Evolutionary conservation across 495 filamentous ascomycete species (phyloP), one percentile per base, ranked within the genome.

Genomic region (Jackrogersella minutella): DNA sequence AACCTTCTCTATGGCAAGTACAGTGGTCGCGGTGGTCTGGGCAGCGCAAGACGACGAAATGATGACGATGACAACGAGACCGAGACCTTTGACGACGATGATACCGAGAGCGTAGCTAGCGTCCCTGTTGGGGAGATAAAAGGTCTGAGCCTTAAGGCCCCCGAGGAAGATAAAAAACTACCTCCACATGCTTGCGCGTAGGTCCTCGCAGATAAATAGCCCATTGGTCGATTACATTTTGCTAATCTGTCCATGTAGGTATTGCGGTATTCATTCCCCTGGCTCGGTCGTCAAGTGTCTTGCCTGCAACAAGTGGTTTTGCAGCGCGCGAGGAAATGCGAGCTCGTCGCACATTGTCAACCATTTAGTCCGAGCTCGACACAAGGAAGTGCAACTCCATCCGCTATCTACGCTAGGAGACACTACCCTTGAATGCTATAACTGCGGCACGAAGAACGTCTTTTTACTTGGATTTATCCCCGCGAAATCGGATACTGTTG

Each of bases 401-500:
- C 93, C 96, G 1, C 87, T 86, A 68, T 98, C 96, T 11, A 90
- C 93, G n/a, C 89, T 99, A 26, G 95, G 95, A 43, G 95, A 99
- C 76, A 99, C 95, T 3, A 91, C 95, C 46, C 84, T 99, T 47
- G 95, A 99, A 81, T 99, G 95, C 81, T 99, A 99, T 82, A 99
- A 97, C 75, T 99, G 95, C 78, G 95, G 96, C 47, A 97, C 92
- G 0, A 99, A 98, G 77, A 99, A 99, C 78, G 95, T 97, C 50
- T 99, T 99, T 71, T 86, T 98, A n/a, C 90, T 99, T 10, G 95
- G 95, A 22, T 99, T 99, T 75, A 99, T 99, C 67, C 95, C 95
- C n/a, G 95, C 95, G 11, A 98, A 98, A 75, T 97, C 94, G 2
- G 95, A 99, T 68, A 97, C 95, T 0, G 95, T 99, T 17, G 95